phyloP scores from a whole-genome alignment of 2,329 filamentous ascomycete genomes.

The Calonectria hongkongensis region DNA sequence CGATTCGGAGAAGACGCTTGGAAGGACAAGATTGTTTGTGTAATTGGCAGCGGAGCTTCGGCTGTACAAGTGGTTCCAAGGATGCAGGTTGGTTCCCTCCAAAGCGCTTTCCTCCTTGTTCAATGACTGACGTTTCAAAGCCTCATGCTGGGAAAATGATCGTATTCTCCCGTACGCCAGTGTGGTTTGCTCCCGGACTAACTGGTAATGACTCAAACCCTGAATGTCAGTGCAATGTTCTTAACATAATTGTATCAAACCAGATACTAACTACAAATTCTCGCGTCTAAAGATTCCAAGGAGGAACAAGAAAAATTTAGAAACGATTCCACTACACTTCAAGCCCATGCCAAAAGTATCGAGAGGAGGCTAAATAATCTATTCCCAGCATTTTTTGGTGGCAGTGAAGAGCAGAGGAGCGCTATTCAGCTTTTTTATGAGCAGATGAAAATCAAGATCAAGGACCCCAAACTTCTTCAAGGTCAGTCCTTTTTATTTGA shows the following conservation, averaged over 20 bases:
- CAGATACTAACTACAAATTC: too few relatives aligned
- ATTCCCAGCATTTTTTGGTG: background rate
- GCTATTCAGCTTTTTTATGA: background rate
- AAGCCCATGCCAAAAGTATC: background rate
- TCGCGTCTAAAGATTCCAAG: background rate
- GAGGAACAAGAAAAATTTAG: background rate
- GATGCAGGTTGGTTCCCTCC: background rate
- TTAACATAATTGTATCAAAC: too few relatives aligned
- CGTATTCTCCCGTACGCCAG: background rate
- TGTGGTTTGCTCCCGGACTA: slow-evolving; percentile 10
- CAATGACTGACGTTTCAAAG: background rate
- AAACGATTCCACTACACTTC: background rate
- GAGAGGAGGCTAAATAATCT: slow-evolving; percentile 2
- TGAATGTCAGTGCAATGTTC: background rate
- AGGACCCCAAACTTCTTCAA: slow-evolving; percentile 17
- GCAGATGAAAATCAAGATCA: slow-evolving; percentile 15
- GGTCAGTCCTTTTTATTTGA: background rate
- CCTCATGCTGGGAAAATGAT: background rate
- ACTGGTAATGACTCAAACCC: background rate
- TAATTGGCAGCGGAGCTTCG: slow-evolving; percentile 11
- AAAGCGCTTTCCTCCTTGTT: background rate
- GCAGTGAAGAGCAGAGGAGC: background rate
- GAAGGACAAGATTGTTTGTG: background rate
- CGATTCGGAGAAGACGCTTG: background rate
- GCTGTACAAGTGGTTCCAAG: background rate